Conservation (phyloP, 2,329 filamentous ascomycete species). For the Ophiostoma himal-ulmi region DNA sequence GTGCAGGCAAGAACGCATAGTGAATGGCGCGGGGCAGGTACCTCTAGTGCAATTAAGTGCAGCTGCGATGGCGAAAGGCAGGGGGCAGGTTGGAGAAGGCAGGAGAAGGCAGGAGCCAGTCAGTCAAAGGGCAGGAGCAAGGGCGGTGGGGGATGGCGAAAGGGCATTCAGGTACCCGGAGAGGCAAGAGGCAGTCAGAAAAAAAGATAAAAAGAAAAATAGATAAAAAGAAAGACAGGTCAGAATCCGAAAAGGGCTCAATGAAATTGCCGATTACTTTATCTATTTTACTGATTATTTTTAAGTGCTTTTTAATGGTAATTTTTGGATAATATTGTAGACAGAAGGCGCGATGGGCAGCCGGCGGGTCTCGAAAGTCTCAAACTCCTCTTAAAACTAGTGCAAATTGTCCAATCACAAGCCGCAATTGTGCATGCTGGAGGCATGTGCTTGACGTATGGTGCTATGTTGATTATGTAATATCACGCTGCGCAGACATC, state of each 20-base stretch:
- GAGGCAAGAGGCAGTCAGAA: background rate
- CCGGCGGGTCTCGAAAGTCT: background rate
- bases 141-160: background rate
- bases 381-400: background rate
- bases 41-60: background rate
- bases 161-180: slow-evolving; percentile 3
- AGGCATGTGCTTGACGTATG: background rate
- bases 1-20: background rate
- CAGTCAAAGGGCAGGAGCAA: background rate
- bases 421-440: background rate
- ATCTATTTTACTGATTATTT: background rate
- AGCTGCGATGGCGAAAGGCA: background rate
- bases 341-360: background rate
- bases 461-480: background rate
- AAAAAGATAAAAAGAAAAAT: background rate
- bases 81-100: background rate
- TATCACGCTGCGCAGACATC: background rate
- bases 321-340: background rate
- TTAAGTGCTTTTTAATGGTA: slow-evolving; percentile 6
- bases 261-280: background rate
- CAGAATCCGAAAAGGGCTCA: background rate
- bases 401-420: background rate
- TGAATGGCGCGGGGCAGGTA: slow-evolving; percentile 1
- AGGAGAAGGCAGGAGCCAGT: background rate
- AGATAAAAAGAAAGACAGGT: background rate